Evolutionary conservation across 2,329 filamentous ascomycete species (phyloP).

Genomic region (Aaosphaeria pasadenensis): DNA sequence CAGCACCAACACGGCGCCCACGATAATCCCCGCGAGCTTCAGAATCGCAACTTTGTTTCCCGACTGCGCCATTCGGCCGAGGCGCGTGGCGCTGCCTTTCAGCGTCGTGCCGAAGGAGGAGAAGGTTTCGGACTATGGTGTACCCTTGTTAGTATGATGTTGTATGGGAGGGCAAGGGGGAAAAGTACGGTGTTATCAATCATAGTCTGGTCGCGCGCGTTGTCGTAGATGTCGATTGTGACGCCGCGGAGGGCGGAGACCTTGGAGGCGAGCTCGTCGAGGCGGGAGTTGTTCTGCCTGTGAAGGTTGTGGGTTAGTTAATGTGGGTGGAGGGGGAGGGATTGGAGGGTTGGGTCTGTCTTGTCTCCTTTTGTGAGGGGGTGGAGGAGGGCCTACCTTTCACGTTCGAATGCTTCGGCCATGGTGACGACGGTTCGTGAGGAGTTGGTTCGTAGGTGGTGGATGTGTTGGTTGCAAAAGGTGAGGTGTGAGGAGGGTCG

Average conservation of each 20-base stretch:
- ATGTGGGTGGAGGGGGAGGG: not conserved
- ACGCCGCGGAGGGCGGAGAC: conserved; percentile 89
- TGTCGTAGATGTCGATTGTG: conserved; percentile 97
- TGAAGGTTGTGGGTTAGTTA: conserved; percentile 6
- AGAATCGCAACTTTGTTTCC: conserved; percentile 90
- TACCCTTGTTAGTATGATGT: not conserved
- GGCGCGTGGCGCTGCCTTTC: conserved; percentile 75
- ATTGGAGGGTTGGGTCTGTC: conserved; percentile 4
- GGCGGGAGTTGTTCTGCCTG: conserved; percentile 89
- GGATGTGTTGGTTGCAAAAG: not conserved
- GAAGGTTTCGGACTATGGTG: conserved; percentile 77
- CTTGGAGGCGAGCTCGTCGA: conserved; percentile 86
- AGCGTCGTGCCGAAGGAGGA: conserved; percentile 79
- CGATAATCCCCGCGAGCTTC: conserved; percentile 81
- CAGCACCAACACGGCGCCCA: conserved; percentile 68
- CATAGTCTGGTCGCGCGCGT: conserved; percentile 81
- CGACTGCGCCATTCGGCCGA: conserved; percentile 85
- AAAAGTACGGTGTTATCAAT: conserved; percentile 77
- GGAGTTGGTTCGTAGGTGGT: not conserved
- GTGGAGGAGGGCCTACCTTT: conserved; percentile 47
- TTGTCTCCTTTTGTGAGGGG: not conserved
- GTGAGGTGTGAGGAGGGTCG: not conserved
- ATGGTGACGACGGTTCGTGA: conserved; percentile 43
- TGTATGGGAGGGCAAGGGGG: not conserved
- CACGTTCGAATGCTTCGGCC: conserved; percentile 57